Evolutionary conservation across 2,329 filamentous ascomycete genomes (phyloP).

Genomic region (Magnaporthiopsis poae): DNA sequence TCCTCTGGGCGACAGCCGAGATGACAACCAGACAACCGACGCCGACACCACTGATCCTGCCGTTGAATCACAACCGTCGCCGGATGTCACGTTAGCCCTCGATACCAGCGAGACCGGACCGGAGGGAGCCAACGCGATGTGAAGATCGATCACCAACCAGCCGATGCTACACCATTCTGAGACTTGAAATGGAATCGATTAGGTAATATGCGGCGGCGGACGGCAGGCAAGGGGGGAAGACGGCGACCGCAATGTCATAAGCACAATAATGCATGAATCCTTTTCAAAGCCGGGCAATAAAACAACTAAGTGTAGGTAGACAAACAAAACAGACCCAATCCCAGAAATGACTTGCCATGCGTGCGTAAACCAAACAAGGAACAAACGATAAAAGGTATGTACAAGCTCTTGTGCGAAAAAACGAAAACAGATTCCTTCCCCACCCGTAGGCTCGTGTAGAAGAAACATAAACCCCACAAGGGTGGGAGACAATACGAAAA

Average conservation of each 20-base stretch:
- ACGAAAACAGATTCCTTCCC: not conserved
- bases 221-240: not conserved
- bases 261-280: not conserved
- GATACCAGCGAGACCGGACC: not conserved
- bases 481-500: not conserved
- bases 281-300: not conserved
- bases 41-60: too few relatives aligned
- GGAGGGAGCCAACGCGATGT: too few relatives aligned
- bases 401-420: not conserved
- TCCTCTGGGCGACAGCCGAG: too few relatives aligned
- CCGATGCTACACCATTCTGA: not conserved
- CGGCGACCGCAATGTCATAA: not conserved
- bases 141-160: not conserved
- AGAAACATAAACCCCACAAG: not conserved
- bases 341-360: not conserved
- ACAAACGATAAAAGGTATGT: slow-evolving; percentile 2
- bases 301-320: not conserved
- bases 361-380: slow-evolving; percentile 1
- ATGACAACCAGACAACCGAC: too few relatives aligned
- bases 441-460: not conserved
- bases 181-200: too few relatives aligned
- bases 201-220: too few relatives aligned
- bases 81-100: too few relatives aligned
- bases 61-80: too few relatives aligned
- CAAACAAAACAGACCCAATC: not conserved